These are phyloP conservation scores for Verbena officinalis DNA, from an alignment of 257 asterid genomes.

Conservation along the genomic window DNA sequence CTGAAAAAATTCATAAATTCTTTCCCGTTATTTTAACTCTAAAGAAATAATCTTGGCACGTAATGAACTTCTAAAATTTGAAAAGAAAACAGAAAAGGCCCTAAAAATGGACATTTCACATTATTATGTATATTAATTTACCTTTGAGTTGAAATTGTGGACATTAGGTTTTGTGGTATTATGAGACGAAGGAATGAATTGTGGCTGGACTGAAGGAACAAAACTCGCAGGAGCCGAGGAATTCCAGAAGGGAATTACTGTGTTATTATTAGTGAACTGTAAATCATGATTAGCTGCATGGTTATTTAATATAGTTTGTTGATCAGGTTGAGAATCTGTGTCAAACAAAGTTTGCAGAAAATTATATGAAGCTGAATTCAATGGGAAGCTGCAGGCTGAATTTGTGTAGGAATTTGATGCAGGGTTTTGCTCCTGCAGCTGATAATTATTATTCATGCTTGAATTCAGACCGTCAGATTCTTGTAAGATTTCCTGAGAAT, in stretches of 20 bases:
- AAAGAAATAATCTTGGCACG: neutral
- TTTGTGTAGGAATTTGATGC: neutral
- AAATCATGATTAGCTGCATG: conserved; percentile 27
- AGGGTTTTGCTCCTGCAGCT: conserved; percentile 28
- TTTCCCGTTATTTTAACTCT: neutral
- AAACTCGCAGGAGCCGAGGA: conserved; percentile 32
- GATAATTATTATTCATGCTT: conserved; percentile 45
- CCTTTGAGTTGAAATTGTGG: conserved; percentile 33
- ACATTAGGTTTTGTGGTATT: conserved; percentile 16
- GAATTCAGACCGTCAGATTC: conserved; percentile 33
- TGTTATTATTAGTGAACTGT: neutral
- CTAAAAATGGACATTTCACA: no score
- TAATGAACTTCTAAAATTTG: neutral
- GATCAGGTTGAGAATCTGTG: conserved; percentile 36
- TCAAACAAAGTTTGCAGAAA: conserved; percentile 54
- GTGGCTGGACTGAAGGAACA: conserved; percentile 43
- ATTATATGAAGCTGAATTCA: conserved; percentile 44
- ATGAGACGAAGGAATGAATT: conserved; percentile 34
- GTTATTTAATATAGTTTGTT: conserved; percentile 25
- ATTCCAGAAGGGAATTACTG: conserved; percentile 24
- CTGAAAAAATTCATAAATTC: conserved; percentile 34
- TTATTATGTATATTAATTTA: neutral
- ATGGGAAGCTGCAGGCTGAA: conserved; percentile 29
- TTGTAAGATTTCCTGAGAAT: conserved; percentile 43
- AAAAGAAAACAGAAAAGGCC: neutral